Conservation (phyloP, 768 basidiomycete genomes). For the Tricholoma matsutake region DNA sequence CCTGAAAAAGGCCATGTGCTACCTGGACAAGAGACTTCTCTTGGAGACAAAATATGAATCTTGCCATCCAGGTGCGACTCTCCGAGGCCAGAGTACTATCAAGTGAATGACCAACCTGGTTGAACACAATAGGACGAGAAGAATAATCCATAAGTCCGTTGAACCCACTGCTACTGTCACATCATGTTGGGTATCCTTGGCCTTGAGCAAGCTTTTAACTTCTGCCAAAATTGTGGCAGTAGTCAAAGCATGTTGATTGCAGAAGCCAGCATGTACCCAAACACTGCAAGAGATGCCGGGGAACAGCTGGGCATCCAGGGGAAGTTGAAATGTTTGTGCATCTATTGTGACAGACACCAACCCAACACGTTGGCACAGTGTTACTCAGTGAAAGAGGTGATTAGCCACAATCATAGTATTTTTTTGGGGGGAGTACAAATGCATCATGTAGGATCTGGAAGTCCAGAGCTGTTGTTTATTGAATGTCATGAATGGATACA, state of each 20-base stretch:
- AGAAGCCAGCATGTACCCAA: background rate
- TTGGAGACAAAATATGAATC: constrained; percentile 46
- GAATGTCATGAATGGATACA: background rate
- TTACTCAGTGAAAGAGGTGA: constrained; percentile 44
- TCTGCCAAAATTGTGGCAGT: constrained; percentile 4
- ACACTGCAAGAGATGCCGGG: background rate
- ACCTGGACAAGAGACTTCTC: constrained; percentile 36
- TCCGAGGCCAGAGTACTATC: constrained; percentile 50
- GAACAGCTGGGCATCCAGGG: background rate
- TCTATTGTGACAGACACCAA: background rate
- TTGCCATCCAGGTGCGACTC: constrained; percentile 52
- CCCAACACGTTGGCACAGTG: background rate
- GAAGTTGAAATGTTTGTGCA: background rate
- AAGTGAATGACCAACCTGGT: constrained; percentile 47
- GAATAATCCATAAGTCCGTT: background rate
- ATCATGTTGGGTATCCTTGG: constrained; percentile 34
- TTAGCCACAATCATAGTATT: constrained; percentile 55
- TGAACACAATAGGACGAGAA: background rate
- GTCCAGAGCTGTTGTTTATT: no score
- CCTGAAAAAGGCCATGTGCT: background rate
- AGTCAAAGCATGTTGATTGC: constrained; percentile 1
- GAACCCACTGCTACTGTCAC: constrained; percentile 40
- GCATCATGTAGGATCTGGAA: background rate
- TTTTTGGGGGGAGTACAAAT: constrained; percentile 41
- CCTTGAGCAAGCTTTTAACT: constrained; percentile 28